Conservation (phyloP, 2,329 filamentous ascomycete genomes). For the Diaporthe amygdali region DNA sequence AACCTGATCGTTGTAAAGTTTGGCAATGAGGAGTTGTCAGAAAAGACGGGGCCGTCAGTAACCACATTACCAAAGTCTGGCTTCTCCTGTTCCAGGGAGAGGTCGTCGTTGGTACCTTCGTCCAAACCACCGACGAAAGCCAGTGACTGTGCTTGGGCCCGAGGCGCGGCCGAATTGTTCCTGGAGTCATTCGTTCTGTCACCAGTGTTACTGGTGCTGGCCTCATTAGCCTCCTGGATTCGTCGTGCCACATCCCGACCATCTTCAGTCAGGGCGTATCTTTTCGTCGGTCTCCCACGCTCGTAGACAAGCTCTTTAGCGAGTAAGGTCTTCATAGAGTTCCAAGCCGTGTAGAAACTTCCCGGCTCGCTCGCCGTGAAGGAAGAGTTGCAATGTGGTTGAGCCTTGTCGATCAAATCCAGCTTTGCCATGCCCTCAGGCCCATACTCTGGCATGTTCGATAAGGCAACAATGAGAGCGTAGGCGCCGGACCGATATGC, state of each 20-base stretch:
- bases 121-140: background rate
- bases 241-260: slow-evolving; percentile 76
- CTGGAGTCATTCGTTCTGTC: background rate
- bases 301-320: slow-evolving; percentile 78
- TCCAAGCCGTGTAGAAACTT: slow-evolving; percentile 82
- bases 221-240: slow-evolving; percentile 54
- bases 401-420: slow-evolving; percentile 71
- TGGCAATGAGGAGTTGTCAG: slow-evolving; percentile 42
- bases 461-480: slow-evolving; percentile 71
- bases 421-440: slow-evolving; percentile 67
- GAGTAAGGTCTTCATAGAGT: slow-evolving; percentile 77
- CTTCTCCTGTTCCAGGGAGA: slow-evolving; percentile 27
- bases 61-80: slow-evolving; percentile 44
- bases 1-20: slow-evolving; percentile 65
- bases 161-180: background rate
- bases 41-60: slow-evolving; percentile 40
- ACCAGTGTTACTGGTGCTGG: background rate
- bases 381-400: slow-evolving; percentile 75
- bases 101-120: slow-evolving; percentile 22
- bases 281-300: slow-evolving; percentile 69
- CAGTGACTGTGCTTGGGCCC: background rate
- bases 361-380: slow-evolving; percentile 71
- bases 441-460: slow-evolving; percentile 60
- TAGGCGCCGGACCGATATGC: slow-evolving; percentile 75
- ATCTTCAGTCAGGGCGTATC: slow-evolving; percentile 76